Evolutionary conservation across 2,329 filamentous ascomycete species (phyloP).

Genomic region (Exophiala sp.): DNA sequence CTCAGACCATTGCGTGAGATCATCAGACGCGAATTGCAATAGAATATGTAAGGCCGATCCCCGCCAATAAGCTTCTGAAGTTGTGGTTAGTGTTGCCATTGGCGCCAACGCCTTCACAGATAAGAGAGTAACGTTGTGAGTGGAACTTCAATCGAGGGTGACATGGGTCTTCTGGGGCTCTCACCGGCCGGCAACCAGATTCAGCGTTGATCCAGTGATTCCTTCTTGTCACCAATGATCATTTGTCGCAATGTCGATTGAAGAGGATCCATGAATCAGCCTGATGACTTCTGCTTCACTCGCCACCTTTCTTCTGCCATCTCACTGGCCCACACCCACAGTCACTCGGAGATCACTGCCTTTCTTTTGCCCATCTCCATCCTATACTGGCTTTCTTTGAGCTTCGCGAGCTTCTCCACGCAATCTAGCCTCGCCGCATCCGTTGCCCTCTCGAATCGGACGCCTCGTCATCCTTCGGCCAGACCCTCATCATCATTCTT

Average conservation of each 20-base stretch:
- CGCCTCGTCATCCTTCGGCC: constrained; percentile 2
- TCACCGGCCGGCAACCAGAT: too few relatives aligned
- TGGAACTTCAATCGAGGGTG: background rate
- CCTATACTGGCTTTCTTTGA: background rate
- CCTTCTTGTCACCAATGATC: too few relatives aligned
- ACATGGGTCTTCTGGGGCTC: too few relatives aligned
- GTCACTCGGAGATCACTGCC: background rate
- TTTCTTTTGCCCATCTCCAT: background rate
- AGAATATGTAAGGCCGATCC: background rate
- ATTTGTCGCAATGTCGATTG: background rate
- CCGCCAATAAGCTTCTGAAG: too few relatives aligned
- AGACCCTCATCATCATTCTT: background rate
- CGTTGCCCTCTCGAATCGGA: background rate
- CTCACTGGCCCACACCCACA: background rate
- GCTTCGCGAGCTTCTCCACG: background rate
- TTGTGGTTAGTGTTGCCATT: too few relatives aligned
- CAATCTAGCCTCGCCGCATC: background rate
- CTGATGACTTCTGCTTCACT: constrained; percentile 1
- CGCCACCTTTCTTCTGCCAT: constrained; percentile 2
- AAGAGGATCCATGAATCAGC: background rate
- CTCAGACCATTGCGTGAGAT: too few relatives aligned
- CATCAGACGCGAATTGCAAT: background rate
- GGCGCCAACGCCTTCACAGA: background rate
- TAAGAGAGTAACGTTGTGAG: constrained; percentile 10
- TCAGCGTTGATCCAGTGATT: too few relatives aligned